Percentiles rank a stretch among this genome's conserved stretches.
Evolutionary conservation across 106 monocot genomes (phyloP).

Genomic region (Apostasia shenzhenica): DNA sequence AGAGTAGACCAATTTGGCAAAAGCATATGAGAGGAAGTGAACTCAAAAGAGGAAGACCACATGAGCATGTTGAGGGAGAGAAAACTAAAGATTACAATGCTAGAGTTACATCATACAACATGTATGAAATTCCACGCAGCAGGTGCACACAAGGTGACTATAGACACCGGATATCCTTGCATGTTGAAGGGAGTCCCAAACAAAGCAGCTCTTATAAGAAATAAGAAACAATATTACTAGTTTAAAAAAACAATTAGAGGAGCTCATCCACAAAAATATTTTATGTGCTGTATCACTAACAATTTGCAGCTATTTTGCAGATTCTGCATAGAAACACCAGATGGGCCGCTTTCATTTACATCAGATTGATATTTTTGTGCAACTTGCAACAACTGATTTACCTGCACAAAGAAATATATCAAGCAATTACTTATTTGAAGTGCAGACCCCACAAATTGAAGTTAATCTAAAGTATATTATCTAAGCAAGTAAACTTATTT

Average conservation of each 20-base stretch:
- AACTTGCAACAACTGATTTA: constrained; percentile 54
- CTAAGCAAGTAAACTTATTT: neutral
- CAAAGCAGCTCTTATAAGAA: neutral
- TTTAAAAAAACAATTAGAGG: neutral
- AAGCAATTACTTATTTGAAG: neutral
- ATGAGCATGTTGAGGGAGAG: no score
- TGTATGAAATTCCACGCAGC: no score
- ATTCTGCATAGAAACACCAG: constrained; percentile 47
- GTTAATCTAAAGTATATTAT: neutral
- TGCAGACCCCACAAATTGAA: neutral
- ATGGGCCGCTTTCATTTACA: constrained; percentile 41
- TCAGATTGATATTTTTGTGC: constrained; percentile 62
- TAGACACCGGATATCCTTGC: no score
- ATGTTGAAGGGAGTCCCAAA: neutral
- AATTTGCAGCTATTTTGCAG: constrained; percentile 50
- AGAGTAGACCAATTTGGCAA: no score
- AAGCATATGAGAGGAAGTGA: no score
- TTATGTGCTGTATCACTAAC: constrained; percentile 24
- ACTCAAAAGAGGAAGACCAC: no score
- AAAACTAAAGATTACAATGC: no score
- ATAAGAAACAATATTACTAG: neutral
- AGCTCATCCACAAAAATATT: neutral
- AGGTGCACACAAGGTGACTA: no score
- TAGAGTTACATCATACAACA: no score
- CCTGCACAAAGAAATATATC: constrained; percentile 21